Percentiles rank a stretch among this genome's conserved stretches.
Evolutionary conservation across 805 yeast genomes (phyloP).

Genomic region (Ogataea populi-albae): DNA sequence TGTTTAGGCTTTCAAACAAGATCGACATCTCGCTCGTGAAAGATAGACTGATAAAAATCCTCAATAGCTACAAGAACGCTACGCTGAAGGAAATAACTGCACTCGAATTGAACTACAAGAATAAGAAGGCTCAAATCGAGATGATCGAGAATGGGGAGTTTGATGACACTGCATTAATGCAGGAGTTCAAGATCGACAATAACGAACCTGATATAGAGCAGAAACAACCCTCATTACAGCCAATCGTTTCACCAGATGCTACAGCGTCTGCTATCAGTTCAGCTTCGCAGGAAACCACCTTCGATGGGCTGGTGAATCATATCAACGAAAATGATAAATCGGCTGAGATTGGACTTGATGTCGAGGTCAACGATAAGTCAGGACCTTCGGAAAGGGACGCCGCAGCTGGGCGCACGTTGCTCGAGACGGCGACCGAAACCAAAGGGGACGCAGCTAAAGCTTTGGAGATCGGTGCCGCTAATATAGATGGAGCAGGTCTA

Average conservation of each 20-base stretch:
- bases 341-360: too few species aligned
- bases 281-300: too few species aligned
- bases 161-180: slow-evolving; percentile 33
- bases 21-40: slow-evolving; percentile 32
- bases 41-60: slow-evolving; percentile 33
- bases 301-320: too few species aligned
- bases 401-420: too few species aligned
- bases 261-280: too few species aligned
- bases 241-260: too few species aligned
- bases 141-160: slow-evolving; percentile 40
- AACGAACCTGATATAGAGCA: slow-evolving; percentile 13
- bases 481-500: too few species aligned
- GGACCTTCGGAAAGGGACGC: too few species aligned
- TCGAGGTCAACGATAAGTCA: too few species aligned
- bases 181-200: slow-evolving; percentile 20
- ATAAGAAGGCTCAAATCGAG: slow-evolving; percentile 37
- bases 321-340: too few species aligned
- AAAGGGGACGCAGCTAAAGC: not conserved
- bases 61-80: slow-evolving; percentile 32
- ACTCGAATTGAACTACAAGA: slow-evolving; percentile 37
- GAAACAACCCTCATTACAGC: too few species aligned
- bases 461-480: not conserved
- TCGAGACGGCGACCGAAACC: not conserved
- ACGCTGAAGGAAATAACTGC: slow-evolving; percentile 35
- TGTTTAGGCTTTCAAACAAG: slow-evolving; percentile 31